Conservation (phyloP, 306 rosid genomes). For the Abrus precatorius region DNA sequence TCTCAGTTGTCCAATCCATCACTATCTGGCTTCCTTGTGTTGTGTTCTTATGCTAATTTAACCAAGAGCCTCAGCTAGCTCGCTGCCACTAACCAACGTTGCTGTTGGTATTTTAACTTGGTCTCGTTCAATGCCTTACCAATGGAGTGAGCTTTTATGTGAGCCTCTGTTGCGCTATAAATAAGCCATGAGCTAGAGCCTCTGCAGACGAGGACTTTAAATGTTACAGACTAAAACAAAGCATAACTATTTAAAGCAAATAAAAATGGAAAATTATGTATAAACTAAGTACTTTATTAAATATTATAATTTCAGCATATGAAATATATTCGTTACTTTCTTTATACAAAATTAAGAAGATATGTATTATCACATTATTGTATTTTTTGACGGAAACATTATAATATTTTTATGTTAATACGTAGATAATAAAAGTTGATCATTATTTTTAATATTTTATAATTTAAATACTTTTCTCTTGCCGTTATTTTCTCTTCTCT, state of each 20-base stretch:
- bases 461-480: too few species aligned
- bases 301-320: neutral
- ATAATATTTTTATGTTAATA: too few species aligned
- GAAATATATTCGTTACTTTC: neutral
- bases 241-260: neutral
- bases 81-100: slow-evolving; percentile 20
- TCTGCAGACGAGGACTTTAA: neutral
- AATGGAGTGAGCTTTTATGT: slow-evolving; percentile 17
- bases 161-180: neutral
- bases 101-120: neutral
- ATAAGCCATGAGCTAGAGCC: neutral
- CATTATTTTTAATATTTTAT: too few species aligned
- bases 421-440: too few species aligned
- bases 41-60: slow-evolving; percentile 23
- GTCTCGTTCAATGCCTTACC: neutral
- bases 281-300: too few species aligned
- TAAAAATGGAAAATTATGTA: neutral
- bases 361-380: neutral
- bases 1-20: slow-evolving; percentile 52
- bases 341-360: neutral
- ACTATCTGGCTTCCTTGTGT: slow-evolving; percentile 27
- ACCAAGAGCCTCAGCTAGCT: neutral
- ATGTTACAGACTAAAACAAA: neutral
- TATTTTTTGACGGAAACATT: too few species aligned
- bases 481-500: too few species aligned